Conservation (phyloP, 805 yeast species). For the Brettanomyces nanus region DNA sequence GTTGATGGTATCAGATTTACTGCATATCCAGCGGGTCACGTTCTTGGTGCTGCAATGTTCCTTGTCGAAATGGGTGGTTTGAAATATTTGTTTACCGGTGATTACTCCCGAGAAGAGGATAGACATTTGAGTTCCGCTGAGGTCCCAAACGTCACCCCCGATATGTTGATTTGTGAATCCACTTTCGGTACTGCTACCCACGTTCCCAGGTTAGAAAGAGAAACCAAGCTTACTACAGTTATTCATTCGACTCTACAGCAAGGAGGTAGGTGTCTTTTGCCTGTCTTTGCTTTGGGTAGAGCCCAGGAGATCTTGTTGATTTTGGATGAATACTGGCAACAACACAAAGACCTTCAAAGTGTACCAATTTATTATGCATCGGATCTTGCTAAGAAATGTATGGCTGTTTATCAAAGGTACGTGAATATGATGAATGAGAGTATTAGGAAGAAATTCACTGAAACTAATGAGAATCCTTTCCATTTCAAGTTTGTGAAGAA, state of each 20-base stretch:
- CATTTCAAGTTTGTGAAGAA: conserved; percentile 79
- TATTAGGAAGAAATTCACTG: conserved; percentile 67
- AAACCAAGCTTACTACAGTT: conserved; percentile 66
- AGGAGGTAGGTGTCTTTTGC: conserved; percentile 89
- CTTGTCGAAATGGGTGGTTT: conserved; percentile 91
- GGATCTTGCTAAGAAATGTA: conserved; percentile 86
- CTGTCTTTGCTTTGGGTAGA: conserved; percentile 93
- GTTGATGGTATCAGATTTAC: conserved; percentile 93
- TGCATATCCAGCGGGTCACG: conserved; percentile 99
- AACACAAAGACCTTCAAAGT: conserved; percentile 71
- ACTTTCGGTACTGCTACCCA: conserved; percentile 98
- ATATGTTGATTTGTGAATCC: conserved; percentile 85
- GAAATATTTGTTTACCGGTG: conserved; percentile 88
- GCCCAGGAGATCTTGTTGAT: conserved; percentile 91
- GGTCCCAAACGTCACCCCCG: conserved; percentile 82
- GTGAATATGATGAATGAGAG: conserved; percentile 96
- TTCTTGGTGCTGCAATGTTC: conserved; percentile 97
- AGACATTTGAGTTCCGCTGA: conserved; percentile 94
- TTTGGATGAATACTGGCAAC: conserved; percentile 90
- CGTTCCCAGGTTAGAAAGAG: conserved; percentile 83
- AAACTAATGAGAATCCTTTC: conserved; percentile 81
- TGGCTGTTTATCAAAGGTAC: conserved; percentile 95
- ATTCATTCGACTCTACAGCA: conserved; percentile 77
- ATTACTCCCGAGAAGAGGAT: conserved; percentile 91
- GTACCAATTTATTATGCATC: conserved; percentile 89